Evolutionary conservation across 495 filamentous ascomycete genomes (phyloP).

Genomic region (Penicillium psychrofluorescens): DNA sequence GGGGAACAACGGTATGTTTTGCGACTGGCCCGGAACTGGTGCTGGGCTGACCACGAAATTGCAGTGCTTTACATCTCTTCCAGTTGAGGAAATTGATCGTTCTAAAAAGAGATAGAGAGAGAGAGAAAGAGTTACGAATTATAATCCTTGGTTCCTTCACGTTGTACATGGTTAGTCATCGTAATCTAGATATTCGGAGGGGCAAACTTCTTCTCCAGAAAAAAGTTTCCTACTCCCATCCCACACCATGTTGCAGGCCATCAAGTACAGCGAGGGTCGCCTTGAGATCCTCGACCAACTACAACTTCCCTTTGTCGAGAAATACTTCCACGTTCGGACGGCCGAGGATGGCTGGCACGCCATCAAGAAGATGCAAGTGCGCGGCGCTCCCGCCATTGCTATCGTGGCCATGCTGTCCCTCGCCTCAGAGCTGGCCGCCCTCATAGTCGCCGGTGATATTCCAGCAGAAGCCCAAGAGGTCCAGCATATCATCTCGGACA

Average conservation of each 20-base stretch:
- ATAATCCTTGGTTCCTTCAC: too few relatives aligned
- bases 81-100: constrained; percentile 8
- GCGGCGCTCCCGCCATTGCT: constrained; percentile 92
- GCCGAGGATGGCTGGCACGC: constrained; percentile 83
- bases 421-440: constrained; percentile 47
- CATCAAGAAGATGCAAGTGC: constrained; percentile 89
- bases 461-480: constrained; percentile 48
- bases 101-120: too few relatives aligned
- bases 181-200: too few relatives aligned
- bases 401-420: constrained; percentile 89
- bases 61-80: constrained; percentile 38
- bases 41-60: not conserved
- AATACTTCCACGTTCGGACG: constrained; percentile 67
- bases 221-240: too few relatives aligned
- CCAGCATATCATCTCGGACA: constrained; percentile 57
- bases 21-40: not conserved
- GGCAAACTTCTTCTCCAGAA: too few relatives aligned
- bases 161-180: too few relatives aligned
- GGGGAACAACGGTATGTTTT: constrained; percentile 79
- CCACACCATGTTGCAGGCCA: constrained; percentile 61
- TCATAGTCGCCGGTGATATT: constrained; percentile 15
- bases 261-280: constrained; percentile 71
- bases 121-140: too few relatives aligned
- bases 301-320: constrained; percentile 74
- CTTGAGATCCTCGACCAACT: constrained; percentile 88